Percentiles rank a stretch among this genome's conserved stretches.
phyloP scores from a whole-genome alignment of 2,329 filamentous ascomycete species.

The Aureobasidium sp. region DNA sequence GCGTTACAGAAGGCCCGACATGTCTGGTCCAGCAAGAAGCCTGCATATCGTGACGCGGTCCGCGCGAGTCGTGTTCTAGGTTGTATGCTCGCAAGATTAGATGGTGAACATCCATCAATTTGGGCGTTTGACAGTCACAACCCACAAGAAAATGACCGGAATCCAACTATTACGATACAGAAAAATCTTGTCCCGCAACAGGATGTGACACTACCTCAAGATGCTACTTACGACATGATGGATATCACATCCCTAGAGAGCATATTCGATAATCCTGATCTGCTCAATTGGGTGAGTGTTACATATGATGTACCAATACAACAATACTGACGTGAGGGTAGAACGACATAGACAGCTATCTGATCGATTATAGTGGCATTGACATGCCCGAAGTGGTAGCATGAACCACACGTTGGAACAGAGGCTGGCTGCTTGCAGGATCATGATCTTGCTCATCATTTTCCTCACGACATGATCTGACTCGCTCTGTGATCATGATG shows the following conservation, averaged over 20 bases:
- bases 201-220: not conserved
- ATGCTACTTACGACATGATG: not conserved
- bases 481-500: not conserved
- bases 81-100: slow-evolving; percentile 3
- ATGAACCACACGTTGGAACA: not conserved
- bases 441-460: not conserved
- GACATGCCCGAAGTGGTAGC: not conserved
- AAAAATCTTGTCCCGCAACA: not conserved
- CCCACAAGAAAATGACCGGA: not conserved
- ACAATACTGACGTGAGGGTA: not conserved
- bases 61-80: slow-evolving; percentile 2
- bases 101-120: not conserved
- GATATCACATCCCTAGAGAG: not conserved
- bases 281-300: slow-evolving; percentile 8
- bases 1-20: not conserved
- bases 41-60: not conserved
- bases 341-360: slow-evolving; percentile 9
- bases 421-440: not conserved
- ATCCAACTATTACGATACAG: not conserved
- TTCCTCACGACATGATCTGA: not conserved
- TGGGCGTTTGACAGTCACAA: not conserved
- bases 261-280: slow-evolving; percentile 4
- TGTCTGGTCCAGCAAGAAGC: slow-evolving; percentile 1
- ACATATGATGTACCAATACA: not conserved
- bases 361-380: slow-evolving; percentile 1